A percentile compares a stretch with the other conserved stretches of the same genome.
These are phyloP conservation scores for Rhypophila decipiens DNA, from an alignment of 495 filamentous ascomycete species.

Conservation along the genomic window DNA sequence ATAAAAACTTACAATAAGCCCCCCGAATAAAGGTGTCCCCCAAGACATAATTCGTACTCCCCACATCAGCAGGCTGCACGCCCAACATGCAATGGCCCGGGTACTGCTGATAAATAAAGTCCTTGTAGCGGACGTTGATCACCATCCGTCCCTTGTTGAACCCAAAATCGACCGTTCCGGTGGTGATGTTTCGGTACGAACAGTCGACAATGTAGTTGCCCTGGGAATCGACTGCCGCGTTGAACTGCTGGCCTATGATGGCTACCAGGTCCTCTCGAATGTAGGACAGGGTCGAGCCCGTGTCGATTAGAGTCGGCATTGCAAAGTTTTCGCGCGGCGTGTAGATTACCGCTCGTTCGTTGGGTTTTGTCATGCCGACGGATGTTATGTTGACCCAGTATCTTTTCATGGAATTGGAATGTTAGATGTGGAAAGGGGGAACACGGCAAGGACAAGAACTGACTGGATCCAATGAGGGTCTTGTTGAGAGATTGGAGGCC, in stretches of 20 bases:
- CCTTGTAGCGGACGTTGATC: slow-evolving; percentile 36
- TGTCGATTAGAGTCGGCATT: slow-evolving; percentile 34
- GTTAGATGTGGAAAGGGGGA: neutral
- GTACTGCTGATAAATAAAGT: slow-evolving; percentile 37
- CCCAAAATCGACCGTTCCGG: slow-evolving; percentile 37
- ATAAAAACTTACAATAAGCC: slow-evolving; percentile 32
- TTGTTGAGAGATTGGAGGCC: slow-evolving; percentile 35
- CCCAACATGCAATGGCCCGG: slow-evolving; percentile 33
- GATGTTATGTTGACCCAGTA: slow-evolving; percentile 41
- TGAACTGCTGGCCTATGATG: slow-evolving; percentile 26
- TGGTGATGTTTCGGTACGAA: slow-evolving; percentile 17
- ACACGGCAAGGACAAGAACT: neutral
- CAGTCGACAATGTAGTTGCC: slow-evolving; percentile 38
- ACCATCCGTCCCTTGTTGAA: slow-evolving; percentile 38
- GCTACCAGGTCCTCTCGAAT: slow-evolving; percentile 32
- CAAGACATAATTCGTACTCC: slow-evolving; percentile 28
- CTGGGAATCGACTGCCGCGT: slow-evolving; percentile 25
- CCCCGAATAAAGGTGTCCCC: slow-evolving; percentile 39
- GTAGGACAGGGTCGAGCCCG: slow-evolving; percentile 37
- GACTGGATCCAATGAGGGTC: slow-evolving; percentile 28
- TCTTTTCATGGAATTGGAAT: slow-evolving; percentile 9
- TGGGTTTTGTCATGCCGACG: slow-evolving; percentile 29
- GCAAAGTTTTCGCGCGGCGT: slow-evolving; percentile 27
- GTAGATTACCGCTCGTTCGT: slow-evolving; percentile 17
- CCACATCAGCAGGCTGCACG: slow-evolving; percentile 31